A percentile compares a stretch with the other conserved stretches of the same genome.
Conservation (phyloP, 192 early-diverging fungal genomes). For the Coemansia sp. region DNA sequence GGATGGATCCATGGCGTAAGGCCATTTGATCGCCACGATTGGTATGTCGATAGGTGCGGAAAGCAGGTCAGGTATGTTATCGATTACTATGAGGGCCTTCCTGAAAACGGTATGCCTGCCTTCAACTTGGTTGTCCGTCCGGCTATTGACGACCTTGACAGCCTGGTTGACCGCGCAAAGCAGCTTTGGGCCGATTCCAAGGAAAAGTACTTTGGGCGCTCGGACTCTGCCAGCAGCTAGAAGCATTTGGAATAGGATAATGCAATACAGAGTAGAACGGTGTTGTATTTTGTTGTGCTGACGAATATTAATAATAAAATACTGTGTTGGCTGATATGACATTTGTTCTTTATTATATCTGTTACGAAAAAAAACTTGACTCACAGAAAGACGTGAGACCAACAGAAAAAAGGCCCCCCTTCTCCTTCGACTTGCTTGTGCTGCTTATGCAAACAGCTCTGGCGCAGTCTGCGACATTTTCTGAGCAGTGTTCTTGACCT, state of each 20-base stretch:
- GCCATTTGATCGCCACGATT: constrained; percentile 98
- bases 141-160: constrained; percentile 77
- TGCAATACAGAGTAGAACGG: background rate
- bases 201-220: constrained; percentile 29
- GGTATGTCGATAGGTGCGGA: constrained; percentile 90
- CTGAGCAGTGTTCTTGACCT: constrained; percentile 62
- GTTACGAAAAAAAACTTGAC: background rate
- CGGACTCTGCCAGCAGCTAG: background rate
- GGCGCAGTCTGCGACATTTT: constrained; percentile 47
- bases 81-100: constrained; percentile 88
- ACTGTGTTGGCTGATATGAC: too few species aligned
- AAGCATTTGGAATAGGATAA: background rate
- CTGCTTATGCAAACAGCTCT: constrained; percentile 42
- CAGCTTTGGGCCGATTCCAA: constrained; percentile 57
- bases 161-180: constrained; percentile 64
- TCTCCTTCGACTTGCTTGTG: too few species aligned
- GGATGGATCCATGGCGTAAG: constrained; percentile 65
- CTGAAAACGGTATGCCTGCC: constrained; percentile 73
- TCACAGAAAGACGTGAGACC: too few species aligned
- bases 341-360: background rate
- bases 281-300: background rate
- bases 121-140: constrained; percentile 96
- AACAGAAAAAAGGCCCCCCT: too few species aligned
- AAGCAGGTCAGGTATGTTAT: constrained; percentile 93
- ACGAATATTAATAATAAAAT: too few species aligned